Base-by-base conservation (phyloP, 345 rosid genomes). In the Brassica juncea region DNA sequence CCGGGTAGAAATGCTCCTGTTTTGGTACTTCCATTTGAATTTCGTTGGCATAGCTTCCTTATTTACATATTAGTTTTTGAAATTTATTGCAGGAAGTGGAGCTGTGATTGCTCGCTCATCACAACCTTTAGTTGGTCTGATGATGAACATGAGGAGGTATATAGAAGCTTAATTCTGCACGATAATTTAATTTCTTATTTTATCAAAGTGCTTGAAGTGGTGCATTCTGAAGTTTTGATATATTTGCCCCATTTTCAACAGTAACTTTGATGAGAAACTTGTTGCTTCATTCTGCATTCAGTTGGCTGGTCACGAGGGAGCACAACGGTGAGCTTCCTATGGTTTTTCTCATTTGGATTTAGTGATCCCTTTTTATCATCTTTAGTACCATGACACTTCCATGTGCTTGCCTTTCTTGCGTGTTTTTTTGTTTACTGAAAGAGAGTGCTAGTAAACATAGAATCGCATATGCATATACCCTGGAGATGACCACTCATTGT, bases 21-120 rank as follows among this genome's bases (percentile, higher is more conserved):
- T 70, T 30, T 75, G 72, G 49, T 64, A 21, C 72, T 80, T 80
- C 21, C 42, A 16, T 80, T 76, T 75, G 34, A 52, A 65, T 60
- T 57, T 74, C 25, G 39, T 73, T 66, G 67, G 8, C 37, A 31
- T 54, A 57, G 54, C 76, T 65, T 73, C 69, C 63, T 8, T 72
- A 30, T 76, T 64, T 70, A 73, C 71, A 57, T 74, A 55, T 32
- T 84, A 65, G 37, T 66, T 23, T 77, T 42, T 66, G n/a, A 67
- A 75, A 72, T 82, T 54, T 59, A 66, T 76, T 83, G 59, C 80
- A 92, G 99, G 64, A 79, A 86, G 86, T 42, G 99, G 98, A 78
- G 99, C 98, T 67, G 99, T 90, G 78, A 92, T 95, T 80, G 99
- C 99, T 71, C 98, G 99, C 67, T 95, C 99, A 66, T 93, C 99